Evolutionary conservation across 2,329 filamentous ascomycete genomes (phyloP).

Genomic region (Coniochaeta sp.): DNA sequence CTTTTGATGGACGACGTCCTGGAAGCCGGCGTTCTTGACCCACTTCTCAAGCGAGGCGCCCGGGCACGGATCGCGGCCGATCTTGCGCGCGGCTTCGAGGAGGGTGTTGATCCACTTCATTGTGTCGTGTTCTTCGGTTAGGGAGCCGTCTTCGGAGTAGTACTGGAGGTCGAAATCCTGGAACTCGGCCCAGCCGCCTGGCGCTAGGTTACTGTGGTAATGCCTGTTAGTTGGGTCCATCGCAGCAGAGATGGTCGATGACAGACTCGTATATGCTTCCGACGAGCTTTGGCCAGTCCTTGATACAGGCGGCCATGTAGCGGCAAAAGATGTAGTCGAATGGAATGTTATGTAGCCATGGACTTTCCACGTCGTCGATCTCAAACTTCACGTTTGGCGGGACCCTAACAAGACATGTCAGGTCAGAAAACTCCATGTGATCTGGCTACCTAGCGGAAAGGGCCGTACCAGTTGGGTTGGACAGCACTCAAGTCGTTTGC

Average conservation of each 20-base stretch:
- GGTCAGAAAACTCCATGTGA: neutral
- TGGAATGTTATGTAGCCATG: conserved; percentile 12
- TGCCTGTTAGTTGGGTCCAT: neutral
- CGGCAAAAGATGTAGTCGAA: conserved; percentile 30
- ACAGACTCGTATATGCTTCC: conserved; percentile 16
- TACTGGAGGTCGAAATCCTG: conserved; percentile 18
- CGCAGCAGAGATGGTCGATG: neutral
- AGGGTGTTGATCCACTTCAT: conserved; percentile 14
- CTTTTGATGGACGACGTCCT: conserved; percentile 7
- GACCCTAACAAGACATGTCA: conserved; percentile 7
- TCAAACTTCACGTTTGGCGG: conserved; percentile 27
- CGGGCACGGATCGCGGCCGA: conserved; percentile 15
- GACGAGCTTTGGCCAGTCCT: conserved; percentile 20
- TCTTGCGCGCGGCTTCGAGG: conserved; percentile 7
- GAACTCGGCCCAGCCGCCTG: conserved; percentile 27
- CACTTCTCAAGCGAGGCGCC: conserved; percentile 18
- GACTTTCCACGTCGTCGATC: conserved; percentile 25
- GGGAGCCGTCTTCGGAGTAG: conserved; percentile 19
- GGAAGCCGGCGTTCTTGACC: conserved; percentile 16
- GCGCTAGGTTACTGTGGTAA: conserved; percentile 19
- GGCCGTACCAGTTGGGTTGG: conserved; percentile 14
- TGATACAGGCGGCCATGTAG: conserved; percentile 24
- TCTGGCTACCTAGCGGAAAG: neutral
- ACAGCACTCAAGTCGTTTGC: conserved; percentile 23
- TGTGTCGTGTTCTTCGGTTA: conserved; percentile 13